Conservation (phyloP, 2,329 filamentous ascomycete species). For the Pyrenochaeta sp. region DNA sequence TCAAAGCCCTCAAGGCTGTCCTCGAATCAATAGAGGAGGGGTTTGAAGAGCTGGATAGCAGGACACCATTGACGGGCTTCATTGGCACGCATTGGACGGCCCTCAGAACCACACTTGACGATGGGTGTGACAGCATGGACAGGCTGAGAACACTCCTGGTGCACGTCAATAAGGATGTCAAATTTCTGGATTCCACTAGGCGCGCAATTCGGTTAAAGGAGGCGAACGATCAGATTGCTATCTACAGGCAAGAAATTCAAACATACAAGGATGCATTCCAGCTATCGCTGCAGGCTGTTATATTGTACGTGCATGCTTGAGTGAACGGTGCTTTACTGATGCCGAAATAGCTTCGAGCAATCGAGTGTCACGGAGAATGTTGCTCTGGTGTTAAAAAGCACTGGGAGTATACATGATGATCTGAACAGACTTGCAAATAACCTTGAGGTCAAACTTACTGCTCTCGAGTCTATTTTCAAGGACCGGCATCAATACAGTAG, state of each 20-base stretch:
- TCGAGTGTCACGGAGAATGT: not conserved
- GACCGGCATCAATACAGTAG: not conserved
- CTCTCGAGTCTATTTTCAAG: not conserved
- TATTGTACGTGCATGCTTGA: not conserved
- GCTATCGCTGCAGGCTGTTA: conserved; percentile 3
- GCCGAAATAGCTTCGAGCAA: conserved; percentile 1
- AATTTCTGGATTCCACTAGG: not conserved
- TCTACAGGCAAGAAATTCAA: conserved; percentile 3
- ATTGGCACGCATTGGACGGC: conserved; percentile 1
- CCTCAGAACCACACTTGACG: not conserved
- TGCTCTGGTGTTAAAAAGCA: not conserved
- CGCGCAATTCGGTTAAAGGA: not conserved
- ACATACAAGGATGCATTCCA: conserved; percentile 2
- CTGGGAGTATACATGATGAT: not conserved
- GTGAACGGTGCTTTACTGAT: not conserved
- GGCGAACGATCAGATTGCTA: conserved; percentile 1
- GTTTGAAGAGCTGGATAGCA: conserved; percentile 1
- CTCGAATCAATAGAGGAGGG: conserved; percentile 2
- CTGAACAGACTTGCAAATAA: not conserved
- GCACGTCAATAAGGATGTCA: conserved; percentile 1
- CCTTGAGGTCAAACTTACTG: not conserved
- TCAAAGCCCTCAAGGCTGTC: conserved; percentile 1
- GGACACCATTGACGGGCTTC: conserved; percentile 1
- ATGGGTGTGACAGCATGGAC: not conserved
- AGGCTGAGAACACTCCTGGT: not conserved